Evolutionary conservation across 371 early-diverging fungal genomes (phyloP).

Genomic region (Zopfochytrium polystomum): DNA sequence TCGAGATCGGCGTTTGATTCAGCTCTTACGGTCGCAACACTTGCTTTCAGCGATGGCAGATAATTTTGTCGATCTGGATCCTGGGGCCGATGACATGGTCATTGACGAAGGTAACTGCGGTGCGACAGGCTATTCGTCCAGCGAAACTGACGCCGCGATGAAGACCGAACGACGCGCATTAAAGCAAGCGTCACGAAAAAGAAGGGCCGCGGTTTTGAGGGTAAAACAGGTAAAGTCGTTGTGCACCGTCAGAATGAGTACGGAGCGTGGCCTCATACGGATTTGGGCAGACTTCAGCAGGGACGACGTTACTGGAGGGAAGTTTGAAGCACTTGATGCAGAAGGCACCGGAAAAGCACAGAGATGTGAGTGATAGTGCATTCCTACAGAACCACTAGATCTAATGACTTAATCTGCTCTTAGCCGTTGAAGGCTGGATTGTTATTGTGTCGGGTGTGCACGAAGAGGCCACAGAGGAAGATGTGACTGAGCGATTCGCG

Average conservation of each 20-base stretch:
- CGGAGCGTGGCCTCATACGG: not conserved
- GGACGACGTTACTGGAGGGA: constrained; percentile 23
- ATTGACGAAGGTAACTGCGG: constrained; percentile 53
- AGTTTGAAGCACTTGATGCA: constrained; percentile 40
- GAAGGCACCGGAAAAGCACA: constrained; percentile 34
- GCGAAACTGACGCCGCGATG: no score
- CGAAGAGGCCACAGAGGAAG: constrained; percentile 93
- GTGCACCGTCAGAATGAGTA: not conserved
- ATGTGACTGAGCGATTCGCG: constrained; percentile 78
- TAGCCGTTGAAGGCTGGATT: constrained; percentile 93
- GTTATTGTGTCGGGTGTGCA: constrained; percentile 85
- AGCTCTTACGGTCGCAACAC: no score
- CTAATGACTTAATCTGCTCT: not conserved
- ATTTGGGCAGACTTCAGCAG: constrained; percentile 4
- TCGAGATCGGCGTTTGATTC: no score
- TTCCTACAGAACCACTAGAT: not conserved
- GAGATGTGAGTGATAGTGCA: constrained; percentile 25
- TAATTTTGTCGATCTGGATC: constrained; percentile 50
- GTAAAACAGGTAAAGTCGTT: constrained; percentile 18
- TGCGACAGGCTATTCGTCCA: not conserved
- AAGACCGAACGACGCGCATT: constrained; percentile 1
- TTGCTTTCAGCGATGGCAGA: no score
- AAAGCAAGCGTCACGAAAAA: constrained; percentile 37
- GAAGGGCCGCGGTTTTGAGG: constrained; percentile 49
- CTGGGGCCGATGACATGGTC: constrained; percentile 54